A percentile compares a stretch with the other conserved stretches of the same genome.
phyloP scores from a whole-genome alignment of 129 eudicot species.

The Kitagawia praeruptora region DNA sequence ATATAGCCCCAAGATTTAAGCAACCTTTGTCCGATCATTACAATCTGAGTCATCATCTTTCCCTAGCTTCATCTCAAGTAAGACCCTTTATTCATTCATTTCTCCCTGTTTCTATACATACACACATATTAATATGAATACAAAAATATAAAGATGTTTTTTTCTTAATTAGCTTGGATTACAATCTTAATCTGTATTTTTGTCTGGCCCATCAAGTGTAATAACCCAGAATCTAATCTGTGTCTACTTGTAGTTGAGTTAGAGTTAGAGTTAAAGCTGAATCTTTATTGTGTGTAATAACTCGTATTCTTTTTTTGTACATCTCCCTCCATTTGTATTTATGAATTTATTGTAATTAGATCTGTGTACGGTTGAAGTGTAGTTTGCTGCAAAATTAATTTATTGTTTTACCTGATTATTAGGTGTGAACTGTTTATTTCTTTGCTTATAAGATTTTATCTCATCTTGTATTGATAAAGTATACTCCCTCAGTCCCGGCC shows the following conservation, averaged over 20 bases:
- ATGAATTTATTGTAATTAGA: conserved; percentile 11
- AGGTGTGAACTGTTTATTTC: background rate
- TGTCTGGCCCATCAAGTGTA: background rate
- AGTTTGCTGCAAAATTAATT: background rate
- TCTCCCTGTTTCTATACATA: background rate
- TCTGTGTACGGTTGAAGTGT: conserved; percentile 8
- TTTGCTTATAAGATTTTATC: conserved; percentile 6
- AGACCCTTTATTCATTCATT: background rate
- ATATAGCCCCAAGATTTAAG: background rate
- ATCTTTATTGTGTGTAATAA: background rate
- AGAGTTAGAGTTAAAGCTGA: background rate
- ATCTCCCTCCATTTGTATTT: background rate
- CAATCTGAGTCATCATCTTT: conserved; percentile 1
- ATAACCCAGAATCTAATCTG: background rate
- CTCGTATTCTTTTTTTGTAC: background rate
- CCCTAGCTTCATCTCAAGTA: background rate
- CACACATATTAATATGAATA: background rate
- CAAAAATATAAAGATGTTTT: background rate
- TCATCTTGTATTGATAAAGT: background rate
- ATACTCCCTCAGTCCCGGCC: no score
- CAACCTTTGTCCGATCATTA: conserved; percentile 4
- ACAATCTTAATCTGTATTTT: background rate
- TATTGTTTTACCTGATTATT: conserved; percentile 13
- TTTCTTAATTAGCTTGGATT: background rate
- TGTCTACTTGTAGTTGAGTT: background rate